Percentiles rank a stretch among this genome's conserved stretches.
These are phyloP conservation scores for Baudoinia panamericana DNA, from an alignment of 495 filamentous ascomycete genomes.

Conservation along the genomic window DNA sequence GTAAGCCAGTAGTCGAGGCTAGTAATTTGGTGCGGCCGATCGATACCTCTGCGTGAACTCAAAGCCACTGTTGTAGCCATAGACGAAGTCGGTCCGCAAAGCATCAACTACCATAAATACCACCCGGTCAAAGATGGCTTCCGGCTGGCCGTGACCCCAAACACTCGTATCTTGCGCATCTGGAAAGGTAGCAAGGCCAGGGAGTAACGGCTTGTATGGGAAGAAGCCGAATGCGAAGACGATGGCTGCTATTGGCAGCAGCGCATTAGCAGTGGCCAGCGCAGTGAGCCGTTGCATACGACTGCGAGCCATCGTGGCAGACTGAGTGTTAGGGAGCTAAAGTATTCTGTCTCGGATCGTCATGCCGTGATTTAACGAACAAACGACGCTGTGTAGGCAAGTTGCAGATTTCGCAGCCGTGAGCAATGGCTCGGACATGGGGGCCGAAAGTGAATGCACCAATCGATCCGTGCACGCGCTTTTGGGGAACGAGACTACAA, in stretches of 20 bases:
- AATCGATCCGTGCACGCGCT: slow-evolving; percentile 3
- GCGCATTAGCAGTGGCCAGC: slow-evolving; percentile 46
- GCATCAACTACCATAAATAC: slow-evolving; percentile 98
- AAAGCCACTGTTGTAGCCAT: slow-evolving; percentile 67
- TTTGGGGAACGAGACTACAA: no score
- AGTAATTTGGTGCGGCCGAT: slow-evolving; percentile 29
- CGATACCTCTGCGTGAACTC: slow-evolving; percentile 73
- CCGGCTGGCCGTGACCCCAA: slow-evolving; percentile 24
- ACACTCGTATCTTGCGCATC: slow-evolving; percentile 1
- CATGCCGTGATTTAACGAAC: no score
- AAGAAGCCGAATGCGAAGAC: slow-evolving; percentile 90
- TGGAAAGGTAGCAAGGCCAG: slow-evolving; percentile 46
- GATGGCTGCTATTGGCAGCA: slow-evolving; percentile 65
- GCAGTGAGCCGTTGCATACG: neutral
- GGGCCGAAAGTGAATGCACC: slow-evolving; percentile 2
- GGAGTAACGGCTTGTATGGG: slow-evolving; percentile 86
- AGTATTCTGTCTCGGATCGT: no score
- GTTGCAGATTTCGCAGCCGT: no score
- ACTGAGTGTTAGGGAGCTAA: no score
- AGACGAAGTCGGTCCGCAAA: slow-evolving; percentile 92
- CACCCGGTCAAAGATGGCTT: slow-evolving; percentile 69
- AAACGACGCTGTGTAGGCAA: no score
- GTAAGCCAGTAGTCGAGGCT: slow-evolving; percentile 5
- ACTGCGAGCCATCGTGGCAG: slow-evolving; percentile 6
- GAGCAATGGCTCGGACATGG: neutral